Conservation (phyloP, 2,329 filamentous ascomycete genomes). For the Colletotrichum magnum region DNA sequence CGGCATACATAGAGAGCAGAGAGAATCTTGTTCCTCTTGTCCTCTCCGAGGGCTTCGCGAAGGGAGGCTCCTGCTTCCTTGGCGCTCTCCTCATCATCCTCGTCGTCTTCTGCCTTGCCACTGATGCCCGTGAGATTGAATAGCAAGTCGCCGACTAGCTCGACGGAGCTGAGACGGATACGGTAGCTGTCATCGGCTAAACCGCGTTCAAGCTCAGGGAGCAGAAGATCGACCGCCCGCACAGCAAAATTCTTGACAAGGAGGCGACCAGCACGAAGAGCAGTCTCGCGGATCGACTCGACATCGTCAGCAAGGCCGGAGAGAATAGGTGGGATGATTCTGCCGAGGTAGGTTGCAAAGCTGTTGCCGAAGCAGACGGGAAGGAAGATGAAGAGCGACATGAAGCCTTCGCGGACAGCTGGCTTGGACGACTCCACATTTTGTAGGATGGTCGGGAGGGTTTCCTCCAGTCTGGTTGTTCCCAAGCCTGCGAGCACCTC, state of each 20-base stretch:
- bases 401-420: conserved; percentile 96
- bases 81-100: conserved; percentile 81
- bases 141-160: conserved; percentile 94
- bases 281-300: conserved; percentile 97
- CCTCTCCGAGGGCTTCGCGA: conserved; percentile 92
- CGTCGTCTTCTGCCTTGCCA: conserved; percentile 80
- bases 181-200: conserved; percentile 98
- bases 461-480: conserved; percentile 93
- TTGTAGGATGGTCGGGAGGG: conserved; percentile 93
- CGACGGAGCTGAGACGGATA: conserved; percentile 97
- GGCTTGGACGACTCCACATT: conserved; percentile 94
- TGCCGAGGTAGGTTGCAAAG: conserved; percentile 94
- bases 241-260: conserved; percentile 99
- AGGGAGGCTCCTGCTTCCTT: conserved; percentile 94
- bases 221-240: conserved; percentile 91
- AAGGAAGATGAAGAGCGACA: conserved; percentile 99
- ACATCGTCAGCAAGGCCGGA: conserved; percentile 95
- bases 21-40: conserved; percentile 96
- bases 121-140: conserved; percentile 98
- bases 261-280: conserved; percentile 90
- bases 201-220: conserved; percentile 95
- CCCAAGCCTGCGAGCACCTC: conserved; percentile 97
- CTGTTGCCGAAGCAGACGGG: conserved; percentile 99
- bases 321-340: conserved; percentile 95
- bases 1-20: conserved; percentile 98